phyloP scores from a whole-genome alignment of 108 stramenopile species.

The Skeletonema costatum region DNA sequence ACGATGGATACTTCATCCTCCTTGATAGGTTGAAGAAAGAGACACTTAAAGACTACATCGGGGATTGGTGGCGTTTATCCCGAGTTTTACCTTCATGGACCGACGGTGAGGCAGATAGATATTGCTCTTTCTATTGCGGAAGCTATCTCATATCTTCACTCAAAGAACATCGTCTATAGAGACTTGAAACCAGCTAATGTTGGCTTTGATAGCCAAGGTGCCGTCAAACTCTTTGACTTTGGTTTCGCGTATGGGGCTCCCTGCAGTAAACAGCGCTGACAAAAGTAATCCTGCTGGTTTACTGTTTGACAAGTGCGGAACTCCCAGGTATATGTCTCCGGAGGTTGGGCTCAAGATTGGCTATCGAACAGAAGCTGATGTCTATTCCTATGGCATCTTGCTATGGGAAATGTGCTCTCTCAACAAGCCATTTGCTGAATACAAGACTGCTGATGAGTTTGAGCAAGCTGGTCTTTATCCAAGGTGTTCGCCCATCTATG shows the following conservation, averaged over 20 bases:
- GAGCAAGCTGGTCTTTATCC: conserved; percentile 34
- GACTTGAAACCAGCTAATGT: conserved; percentile 67
- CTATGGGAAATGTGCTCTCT: conserved; percentile 58
- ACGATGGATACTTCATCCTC: conserved; percentile 31
- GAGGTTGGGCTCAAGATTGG: conserved; percentile 30
- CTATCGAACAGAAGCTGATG: conserved; percentile 50
- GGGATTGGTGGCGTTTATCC: neutral
- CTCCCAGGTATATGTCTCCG: conserved; percentile 43
- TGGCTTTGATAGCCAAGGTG: conserved; percentile 48
- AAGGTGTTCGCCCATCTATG: conserved; percentile 41
- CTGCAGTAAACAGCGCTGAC: conserved; percentile 9
- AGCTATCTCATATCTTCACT: conserved; percentile 68
- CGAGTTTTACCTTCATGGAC: neutral
- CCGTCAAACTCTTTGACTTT: conserved; percentile 65
- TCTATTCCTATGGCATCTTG: conserved; percentile 63
- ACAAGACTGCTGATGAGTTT: conserved; percentile 43
- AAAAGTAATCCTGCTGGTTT: conserved; percentile 8
- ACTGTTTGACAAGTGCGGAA: conserved; percentile 46
- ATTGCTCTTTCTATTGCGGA: conserved; percentile 40
- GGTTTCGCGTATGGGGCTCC: conserved; percentile 52
- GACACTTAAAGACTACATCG: neutral
- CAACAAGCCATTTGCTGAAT: conserved; percentile 48
- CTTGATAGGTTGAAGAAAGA: conserved; percentile 3
- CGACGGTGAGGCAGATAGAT: conserved; percentile 11
- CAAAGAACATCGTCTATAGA: conserved; percentile 62